phyloP scores from a whole-genome alignment of 1,284 basidiomycete species.

The Amylostereum areolatum region DNA sequence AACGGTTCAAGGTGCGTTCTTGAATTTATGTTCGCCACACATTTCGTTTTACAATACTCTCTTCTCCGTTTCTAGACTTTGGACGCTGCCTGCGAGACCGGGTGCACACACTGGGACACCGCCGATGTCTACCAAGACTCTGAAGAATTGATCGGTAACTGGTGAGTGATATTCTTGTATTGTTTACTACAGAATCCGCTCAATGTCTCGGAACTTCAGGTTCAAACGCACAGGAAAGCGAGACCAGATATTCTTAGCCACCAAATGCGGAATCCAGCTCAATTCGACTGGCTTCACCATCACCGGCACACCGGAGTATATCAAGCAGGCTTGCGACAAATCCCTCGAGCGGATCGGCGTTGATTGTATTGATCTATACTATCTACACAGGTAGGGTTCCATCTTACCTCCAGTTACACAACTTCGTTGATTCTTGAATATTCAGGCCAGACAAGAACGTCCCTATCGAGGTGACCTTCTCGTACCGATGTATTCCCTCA shows the following conservation, averaged over 20 bases:
- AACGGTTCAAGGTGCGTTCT: conserved; percentile 33
- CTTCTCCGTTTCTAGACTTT: conserved; percentile 12
- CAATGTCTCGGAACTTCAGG: conserved; percentile 14
- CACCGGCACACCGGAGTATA: conserved; percentile 29
- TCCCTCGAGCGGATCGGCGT: conserved; percentile 36
- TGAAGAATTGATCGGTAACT: conserved; percentile 40
- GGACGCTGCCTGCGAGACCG: conserved; percentile 31
- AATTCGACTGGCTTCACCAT: conserved; percentile 11
- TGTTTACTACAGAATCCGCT: conserved; percentile 20
- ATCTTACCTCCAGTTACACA: not conserved
- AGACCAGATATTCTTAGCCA: conserved; percentile 38
- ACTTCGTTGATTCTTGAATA: not conserved
- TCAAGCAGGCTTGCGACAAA: conserved; percentile 26
- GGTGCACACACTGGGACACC: conserved; percentile 38
- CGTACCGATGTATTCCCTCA: conserved; percentile 5
- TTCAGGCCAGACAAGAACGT: conserved; percentile 34
- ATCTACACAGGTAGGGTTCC: conserved; percentile 31
- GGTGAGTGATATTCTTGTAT: conserved; percentile 18
- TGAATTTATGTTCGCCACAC: not conserved
- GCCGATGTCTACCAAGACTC: conserved; percentile 37
- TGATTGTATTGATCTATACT: conserved; percentile 42
- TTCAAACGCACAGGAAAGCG: conserved; percentile 19
- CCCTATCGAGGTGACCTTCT: conserved; percentile 37
- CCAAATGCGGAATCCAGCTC: conserved; percentile 41
- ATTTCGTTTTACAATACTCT: not conserved